These are phyloP conservation scores for Fusarium chlamydosporum DNA, from an alignment of 2,329 filamentous ascomycete species.

Conservation along the genomic window DNA sequence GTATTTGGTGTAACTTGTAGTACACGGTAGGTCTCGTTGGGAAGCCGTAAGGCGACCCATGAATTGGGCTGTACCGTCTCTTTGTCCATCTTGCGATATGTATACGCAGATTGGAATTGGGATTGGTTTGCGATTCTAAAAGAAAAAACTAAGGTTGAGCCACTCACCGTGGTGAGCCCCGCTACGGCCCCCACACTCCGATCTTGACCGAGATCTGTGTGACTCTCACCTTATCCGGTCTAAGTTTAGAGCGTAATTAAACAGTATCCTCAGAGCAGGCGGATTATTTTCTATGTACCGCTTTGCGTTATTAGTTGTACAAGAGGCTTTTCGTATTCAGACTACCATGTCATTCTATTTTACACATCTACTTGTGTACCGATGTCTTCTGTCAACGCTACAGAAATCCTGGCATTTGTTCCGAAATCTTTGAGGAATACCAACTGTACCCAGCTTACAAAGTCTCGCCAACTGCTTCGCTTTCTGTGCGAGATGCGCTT, in stretches of 20 bases:
- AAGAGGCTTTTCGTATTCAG: background rate
- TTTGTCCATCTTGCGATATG: constrained; percentile 51
- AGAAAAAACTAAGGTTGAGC: constrained; percentile 48
- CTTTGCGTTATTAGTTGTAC: background rate
- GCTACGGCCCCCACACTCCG: constrained; percentile 38
- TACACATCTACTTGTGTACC: background rate
- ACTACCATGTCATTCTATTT: background rate
- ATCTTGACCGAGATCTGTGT: constrained; percentile 34
- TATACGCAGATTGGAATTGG: constrained; percentile 8
- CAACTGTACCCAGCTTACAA: background rate
- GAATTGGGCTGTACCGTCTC: constrained; percentile 65
- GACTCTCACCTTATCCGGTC: background rate
- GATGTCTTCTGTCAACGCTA: background rate
- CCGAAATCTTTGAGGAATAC: background rate
- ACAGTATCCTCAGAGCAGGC: no score
- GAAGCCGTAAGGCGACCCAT: constrained; percentile 72
- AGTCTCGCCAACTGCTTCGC: background rate
- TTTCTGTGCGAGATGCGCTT: background rate
- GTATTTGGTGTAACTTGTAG: constrained; percentile 73
- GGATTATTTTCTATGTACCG: no score
- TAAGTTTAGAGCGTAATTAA: no score
- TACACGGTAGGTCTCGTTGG: constrained; percentile 70
- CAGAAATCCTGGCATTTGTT: background rate
- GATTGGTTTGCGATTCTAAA: constrained; percentile 29
- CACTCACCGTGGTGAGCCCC: constrained; percentile 53